Conservation (phyloP, 495 filamentous ascomycete species). For the Aspergillus asperescens region DNA sequence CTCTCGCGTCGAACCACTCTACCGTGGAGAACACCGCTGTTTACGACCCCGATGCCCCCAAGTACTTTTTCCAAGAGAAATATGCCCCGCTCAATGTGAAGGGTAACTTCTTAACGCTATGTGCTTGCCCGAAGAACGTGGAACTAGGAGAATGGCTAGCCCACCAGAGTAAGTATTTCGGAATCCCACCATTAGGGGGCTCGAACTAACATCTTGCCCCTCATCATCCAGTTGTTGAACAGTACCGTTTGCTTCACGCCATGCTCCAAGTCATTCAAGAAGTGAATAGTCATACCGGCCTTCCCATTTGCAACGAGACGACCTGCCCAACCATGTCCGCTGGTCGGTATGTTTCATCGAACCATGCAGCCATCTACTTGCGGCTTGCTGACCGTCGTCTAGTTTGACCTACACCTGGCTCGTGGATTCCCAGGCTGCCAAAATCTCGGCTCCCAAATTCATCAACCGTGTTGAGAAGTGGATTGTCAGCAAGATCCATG, state of each 20-base stretch:
- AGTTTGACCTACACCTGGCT: conserved; percentile 92
- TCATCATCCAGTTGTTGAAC: conserved; percentile 66
- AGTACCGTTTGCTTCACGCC: conserved; percentile 78
- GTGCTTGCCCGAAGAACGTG: conserved; percentile 79
- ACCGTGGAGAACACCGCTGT: conserved; percentile 43
- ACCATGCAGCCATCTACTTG: neutral
- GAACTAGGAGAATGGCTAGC: conserved; percentile 92
- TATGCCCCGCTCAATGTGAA: conserved; percentile 84
- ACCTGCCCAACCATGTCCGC: conserved; percentile 90
- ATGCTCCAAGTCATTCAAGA: conserved; percentile 80
- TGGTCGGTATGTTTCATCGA: conserved; percentile 61
- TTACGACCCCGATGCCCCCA: conserved; percentile 52
- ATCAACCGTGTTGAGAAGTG: conserved; percentile 89
- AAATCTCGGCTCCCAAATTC: conserved; percentile 76
- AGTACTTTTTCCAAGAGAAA: conserved; percentile 73
- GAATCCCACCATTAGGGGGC: neutral
- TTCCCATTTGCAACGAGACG: conserved; percentile 71
- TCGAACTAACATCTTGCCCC: conserved; percentile 17
- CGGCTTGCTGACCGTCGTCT: conserved; percentile 4
- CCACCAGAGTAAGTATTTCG: conserved; percentile 67
- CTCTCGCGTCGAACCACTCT: conserved; percentile 46
- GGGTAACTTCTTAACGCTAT: conserved; percentile 93
- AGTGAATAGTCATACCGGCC: conserved; percentile 62
- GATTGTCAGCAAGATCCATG: conserved; percentile 87
- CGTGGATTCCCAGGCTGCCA: conserved; percentile 47